Conservation (phyloP, 345 rosid genomes). For the Populus euphratica region DNA sequence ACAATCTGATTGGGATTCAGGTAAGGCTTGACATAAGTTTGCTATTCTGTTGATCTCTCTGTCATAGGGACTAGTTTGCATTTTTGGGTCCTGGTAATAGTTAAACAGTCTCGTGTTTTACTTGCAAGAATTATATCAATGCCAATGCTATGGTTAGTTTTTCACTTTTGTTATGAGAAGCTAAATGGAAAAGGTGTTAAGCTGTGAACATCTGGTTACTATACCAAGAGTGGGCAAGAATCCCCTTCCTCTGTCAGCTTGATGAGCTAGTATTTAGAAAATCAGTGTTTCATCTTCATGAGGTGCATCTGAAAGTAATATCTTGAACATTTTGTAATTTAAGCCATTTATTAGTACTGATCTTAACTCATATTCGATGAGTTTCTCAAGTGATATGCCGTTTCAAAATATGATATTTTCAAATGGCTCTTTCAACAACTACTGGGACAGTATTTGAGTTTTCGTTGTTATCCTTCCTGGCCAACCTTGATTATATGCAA, state of each 20-base stretch:
- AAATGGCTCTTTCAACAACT: background rate
- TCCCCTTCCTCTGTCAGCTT: background rate
- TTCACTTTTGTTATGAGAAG: background rate
- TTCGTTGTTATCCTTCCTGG: background rate
- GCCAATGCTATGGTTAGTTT: background rate
- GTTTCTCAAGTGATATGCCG: background rate
- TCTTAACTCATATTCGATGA: background rate
- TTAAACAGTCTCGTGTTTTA: background rate
- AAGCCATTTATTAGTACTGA: background rate
- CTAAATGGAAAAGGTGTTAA: background rate
- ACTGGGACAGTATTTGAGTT: background rate
- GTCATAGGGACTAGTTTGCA: background rate
- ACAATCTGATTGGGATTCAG: conserved; percentile 74
- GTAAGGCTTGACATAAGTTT: conserved; percentile 30
- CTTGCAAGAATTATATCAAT: background rate
- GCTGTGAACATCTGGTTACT: background rate
- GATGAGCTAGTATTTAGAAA: background rate
- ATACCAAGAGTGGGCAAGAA: background rate
- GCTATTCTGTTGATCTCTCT: background rate
- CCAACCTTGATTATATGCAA: background rate
- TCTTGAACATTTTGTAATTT: background rate
- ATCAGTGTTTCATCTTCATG: background rate
- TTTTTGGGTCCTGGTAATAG: background rate
- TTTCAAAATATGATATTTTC: background rate
- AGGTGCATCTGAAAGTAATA: background rate